A percentile compares a stretch with the other conserved stretches of the same genome.
Conservation (phyloP, 2,329 filamentous ascomycete genomes). For the Dothideomycetidae sp. region DNA sequence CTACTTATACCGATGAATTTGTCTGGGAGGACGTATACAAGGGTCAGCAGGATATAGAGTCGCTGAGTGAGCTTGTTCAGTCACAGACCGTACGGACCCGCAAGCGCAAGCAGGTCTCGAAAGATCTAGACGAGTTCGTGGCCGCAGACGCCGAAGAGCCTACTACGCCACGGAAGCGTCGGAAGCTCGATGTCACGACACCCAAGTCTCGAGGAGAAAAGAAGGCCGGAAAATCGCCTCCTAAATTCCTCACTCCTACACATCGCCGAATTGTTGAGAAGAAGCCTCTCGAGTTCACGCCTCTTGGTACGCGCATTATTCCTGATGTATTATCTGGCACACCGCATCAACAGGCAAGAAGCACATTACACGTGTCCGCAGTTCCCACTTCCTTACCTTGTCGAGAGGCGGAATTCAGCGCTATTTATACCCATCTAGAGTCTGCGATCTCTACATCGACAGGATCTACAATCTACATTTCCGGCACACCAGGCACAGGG, state of each 20-base stretch:
- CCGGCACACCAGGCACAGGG: constrained; percentile 91
- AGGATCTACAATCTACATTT: constrained; percentile 96
- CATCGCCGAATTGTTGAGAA: constrained; percentile 61
- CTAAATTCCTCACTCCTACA: constrained; percentile 46
- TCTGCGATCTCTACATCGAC: constrained; percentile 86
- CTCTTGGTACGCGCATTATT: constrained; percentile 74
- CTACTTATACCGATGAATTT: constrained; percentile 86
- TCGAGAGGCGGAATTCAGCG: constrained; percentile 77
- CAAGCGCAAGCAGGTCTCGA: constrained; percentile 30
- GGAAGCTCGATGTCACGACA: constrained; percentile 33
- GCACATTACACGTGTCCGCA: constrained; percentile 80
- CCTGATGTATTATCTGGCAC: constrained; percentile 62
- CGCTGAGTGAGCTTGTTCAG: constrained; percentile 53
- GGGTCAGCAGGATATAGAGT: constrained; percentile 50
- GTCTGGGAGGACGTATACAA: constrained; percentile 74
- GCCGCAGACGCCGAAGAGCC: constrained; percentile 25
- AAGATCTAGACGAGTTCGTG: constrained; percentile 33
- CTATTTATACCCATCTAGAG: constrained; percentile 87
- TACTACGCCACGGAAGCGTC: constrained; percentile 31
- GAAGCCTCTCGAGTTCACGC: constrained; percentile 87
- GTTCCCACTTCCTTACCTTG: constrained; percentile 83
- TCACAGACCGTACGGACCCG: constrained; percentile 58
- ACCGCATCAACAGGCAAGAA: constrained; percentile 82
- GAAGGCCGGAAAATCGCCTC: constrained; percentile 1
- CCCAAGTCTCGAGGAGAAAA: constrained; percentile 21